Conservation (phyloP, 192 early-diverging fungal species). For the Powellomyces hirtus region DNA sequence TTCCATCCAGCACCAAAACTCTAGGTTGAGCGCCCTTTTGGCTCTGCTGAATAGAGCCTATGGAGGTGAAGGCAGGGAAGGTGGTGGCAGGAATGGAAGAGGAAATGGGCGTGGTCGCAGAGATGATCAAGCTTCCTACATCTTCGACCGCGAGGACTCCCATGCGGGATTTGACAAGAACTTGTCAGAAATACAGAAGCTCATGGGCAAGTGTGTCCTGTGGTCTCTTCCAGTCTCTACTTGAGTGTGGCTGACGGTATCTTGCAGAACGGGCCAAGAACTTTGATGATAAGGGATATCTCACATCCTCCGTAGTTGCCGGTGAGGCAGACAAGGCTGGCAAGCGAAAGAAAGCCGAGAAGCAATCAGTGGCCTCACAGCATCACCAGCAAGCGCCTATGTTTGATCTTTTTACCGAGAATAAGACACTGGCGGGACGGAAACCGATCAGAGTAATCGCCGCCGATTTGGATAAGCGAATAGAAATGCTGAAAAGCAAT, state of each 20-base stretch:
- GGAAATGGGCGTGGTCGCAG: background rate
- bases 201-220: conserved; percentile 31
- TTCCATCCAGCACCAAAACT: conserved; percentile 43
- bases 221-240: background rate
- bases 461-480: conserved; percentile 48
- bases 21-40: conserved; percentile 31
- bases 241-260: background rate
- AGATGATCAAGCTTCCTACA: conserved; percentile 1
- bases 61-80: conserved; percentile 8
- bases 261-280: conserved; percentile 18
- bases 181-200: conserved; percentile 42
- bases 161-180: conserved; percentile 40
- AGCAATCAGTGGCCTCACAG: background rate
- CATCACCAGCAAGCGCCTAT: conserved; percentile 12
- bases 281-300: conserved; percentile 13
- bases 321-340: conserved; percentile 16
- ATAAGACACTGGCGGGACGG: conserved; percentile 38
- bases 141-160: conserved; percentile 19
- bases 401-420: conserved; percentile 10
- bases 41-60: conserved; percentile 28
- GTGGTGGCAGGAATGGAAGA: background rate
- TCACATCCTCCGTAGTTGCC: background rate
- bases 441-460: conserved; percentile 52
- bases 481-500: conserved; percentile 48
- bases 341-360: conserved; percentile 12